Evolutionary conservation across 2,329 filamentous ascomycete species (phyloP).

Genomic region (Sphaerulina musiva): DNA sequence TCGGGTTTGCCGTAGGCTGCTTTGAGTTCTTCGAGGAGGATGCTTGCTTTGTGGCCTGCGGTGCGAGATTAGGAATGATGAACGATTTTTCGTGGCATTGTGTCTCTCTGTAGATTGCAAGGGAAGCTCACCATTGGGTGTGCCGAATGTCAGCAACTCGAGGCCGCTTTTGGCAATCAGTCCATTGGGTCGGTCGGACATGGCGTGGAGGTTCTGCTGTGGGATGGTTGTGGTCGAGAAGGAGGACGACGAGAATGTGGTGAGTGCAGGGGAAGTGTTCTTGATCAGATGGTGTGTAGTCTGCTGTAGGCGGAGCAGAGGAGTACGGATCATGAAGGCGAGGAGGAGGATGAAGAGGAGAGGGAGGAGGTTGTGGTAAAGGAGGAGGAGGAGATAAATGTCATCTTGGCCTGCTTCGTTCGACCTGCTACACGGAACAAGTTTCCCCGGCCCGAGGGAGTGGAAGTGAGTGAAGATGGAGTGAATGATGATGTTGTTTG

Average conservation of each 20-base stretch:
- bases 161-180: conserved; percentile 58
- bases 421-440: not conserved
- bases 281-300: conserved; percentile 23
- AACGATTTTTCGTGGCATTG: not conserved
- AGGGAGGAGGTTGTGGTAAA: not conserved
- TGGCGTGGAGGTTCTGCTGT: conserved; percentile 15
- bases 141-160: conserved; percentile 55
- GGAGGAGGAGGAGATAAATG: not conserved
- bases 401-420: not conserved
- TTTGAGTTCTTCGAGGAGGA: conserved; percentile 60
- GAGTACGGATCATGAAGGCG: conserved; percentile 26
- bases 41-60: conserved; percentile 46
- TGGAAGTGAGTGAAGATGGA: not conserved
- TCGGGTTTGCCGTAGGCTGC: conserved; percentile 54
- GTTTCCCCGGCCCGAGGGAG: not conserved
- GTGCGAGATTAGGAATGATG: not conserved
- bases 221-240: conserved; percentile 10
- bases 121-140: conserved; percentile 35
- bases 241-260: not conserved
- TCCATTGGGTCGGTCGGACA: conserved; percentile 45
- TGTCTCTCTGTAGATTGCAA: not conserved
- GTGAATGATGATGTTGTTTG: not conserved
- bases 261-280: conserved; percentile 12
- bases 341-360: conserved; percentile 18
- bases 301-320: conserved; percentile 25